Conservation (phyloP, 2,329 filamentous ascomycete species). For the Neonectria magnoliae region DNA sequence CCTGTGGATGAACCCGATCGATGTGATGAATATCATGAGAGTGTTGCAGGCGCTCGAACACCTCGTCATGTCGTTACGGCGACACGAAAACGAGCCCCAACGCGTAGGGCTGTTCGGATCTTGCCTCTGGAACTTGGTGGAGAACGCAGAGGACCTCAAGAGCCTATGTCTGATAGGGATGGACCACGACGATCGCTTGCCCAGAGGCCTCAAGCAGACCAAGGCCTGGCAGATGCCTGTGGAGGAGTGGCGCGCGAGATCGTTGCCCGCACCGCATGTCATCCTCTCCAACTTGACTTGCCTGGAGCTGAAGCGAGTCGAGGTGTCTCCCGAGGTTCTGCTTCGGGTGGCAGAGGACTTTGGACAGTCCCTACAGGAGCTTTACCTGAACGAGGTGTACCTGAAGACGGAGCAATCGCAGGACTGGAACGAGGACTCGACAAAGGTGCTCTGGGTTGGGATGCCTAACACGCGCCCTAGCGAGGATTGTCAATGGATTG, state of each 20-base stretch:
- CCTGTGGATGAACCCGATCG: constrained; percentile 62
- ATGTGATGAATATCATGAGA: constrained; percentile 59
- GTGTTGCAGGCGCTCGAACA: constrained; percentile 55
- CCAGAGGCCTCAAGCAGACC: constrained; percentile 51
- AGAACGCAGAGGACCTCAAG: constrained; percentile 55
- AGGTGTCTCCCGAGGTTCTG: constrained; percentile 51
- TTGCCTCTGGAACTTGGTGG: constrained; percentile 61
- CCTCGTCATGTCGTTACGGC: constrained; percentile 58
- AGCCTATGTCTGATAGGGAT: constrained; percentile 60
- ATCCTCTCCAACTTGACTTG: constrained; percentile 51
- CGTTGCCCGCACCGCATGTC: constrained; percentile 50
- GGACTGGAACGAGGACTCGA: constrained; percentile 46
- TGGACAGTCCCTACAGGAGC: constrained; percentile 53
- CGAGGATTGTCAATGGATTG: constrained; percentile 53
- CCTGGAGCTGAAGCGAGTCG: constrained; percentile 56
- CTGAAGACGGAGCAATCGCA: constrained; percentile 53
- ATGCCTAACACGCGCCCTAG: constrained; percentile 54
- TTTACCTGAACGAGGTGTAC: constrained; percentile 58
- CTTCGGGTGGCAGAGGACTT: constrained; percentile 48
- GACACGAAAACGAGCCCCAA: constrained; percentile 51
- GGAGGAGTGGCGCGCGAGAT: constrained; percentile 53
- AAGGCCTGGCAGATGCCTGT: constrained; percentile 48
- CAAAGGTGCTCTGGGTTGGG: constrained; percentile 56
- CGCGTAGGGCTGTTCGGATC: constrained; percentile 53
- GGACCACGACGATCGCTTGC: constrained; percentile 52